phyloP scores from a whole-genome alignment of 2,329 filamentous ascomycete species.

The Phaeoacremonium minimum region DNA sequence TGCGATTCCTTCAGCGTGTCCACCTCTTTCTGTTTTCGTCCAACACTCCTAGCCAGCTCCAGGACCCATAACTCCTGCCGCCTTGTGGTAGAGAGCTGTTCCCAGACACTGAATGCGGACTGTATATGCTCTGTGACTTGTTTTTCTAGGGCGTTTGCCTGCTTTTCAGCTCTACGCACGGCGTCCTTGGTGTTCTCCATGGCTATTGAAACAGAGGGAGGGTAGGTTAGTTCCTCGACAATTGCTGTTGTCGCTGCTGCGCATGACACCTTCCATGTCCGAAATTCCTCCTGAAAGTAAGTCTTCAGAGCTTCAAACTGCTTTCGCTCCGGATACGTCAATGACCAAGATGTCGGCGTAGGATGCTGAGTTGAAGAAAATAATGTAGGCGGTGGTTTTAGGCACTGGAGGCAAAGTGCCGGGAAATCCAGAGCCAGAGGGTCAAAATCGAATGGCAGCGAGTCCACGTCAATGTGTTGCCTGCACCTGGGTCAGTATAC shows the following conservation, averaged over 20 bases:
- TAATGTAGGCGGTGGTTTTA: conserved; percentile 75
- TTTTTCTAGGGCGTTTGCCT: conserved; percentile 59
- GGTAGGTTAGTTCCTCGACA: conserved; percentile 47
- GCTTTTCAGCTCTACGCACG: conserved; percentile 42
- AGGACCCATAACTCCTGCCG: conserved; percentile 57
- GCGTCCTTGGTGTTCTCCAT: conserved; percentile 40
- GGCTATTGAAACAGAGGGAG: conserved; percentile 31
- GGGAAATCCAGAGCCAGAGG: conserved; percentile 83
- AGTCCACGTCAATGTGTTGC: conserved; percentile 49
- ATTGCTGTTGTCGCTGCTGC: conserved; percentile 43
- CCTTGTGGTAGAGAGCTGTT: conserved; percentile 50
- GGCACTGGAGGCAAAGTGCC: conserved; percentile 74
- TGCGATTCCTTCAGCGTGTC: conserved; percentile 46
- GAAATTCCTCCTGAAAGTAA: conserved; percentile 65
- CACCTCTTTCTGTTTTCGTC: conserved; percentile 50
- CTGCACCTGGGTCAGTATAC: no score
- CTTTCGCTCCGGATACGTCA: conserved; percentile 67
- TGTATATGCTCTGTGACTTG: conserved; percentile 71
- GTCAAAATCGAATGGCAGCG: conserved; percentile 72
- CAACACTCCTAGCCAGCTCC: conserved; percentile 56
- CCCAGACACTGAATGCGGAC: conserved; percentile 76
- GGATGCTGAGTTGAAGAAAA: conserved; percentile 78
- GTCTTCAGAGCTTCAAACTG: conserved; percentile 69
- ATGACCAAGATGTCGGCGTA: conserved; percentile 75
- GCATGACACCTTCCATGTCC: conserved; percentile 56